These are phyloP conservation scores for Elaeagnus macrophylla DNA, from an alignment of 306 rosid genomes.

Conservation along the genomic window DNA sequence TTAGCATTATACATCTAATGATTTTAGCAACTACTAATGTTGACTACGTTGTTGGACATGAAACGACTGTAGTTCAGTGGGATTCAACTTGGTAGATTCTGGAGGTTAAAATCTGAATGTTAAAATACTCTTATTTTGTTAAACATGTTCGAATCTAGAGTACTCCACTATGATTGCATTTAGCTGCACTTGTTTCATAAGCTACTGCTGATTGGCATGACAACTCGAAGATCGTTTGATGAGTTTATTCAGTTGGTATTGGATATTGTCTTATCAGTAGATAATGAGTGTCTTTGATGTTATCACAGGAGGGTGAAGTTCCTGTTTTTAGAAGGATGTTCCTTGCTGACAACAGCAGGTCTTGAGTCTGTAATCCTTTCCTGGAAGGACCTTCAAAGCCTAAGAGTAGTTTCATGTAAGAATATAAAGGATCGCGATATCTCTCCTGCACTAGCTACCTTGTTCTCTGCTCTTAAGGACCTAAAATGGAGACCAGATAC, in stretches of 20 bases:
- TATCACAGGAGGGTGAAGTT: conserved; percentile 61
- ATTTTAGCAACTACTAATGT: no score
- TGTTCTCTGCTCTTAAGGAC: conserved; percentile 59
- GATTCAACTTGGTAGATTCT: background rate
- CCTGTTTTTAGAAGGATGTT: conserved; percentile 69
- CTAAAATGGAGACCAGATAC: conserved; percentile 79
- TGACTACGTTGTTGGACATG: no score
- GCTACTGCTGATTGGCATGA: background rate
- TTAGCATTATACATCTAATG: no score
- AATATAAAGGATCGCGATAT: conserved; percentile 58
- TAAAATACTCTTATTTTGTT: background rate
- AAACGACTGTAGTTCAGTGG: background rate
- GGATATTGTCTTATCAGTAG: background rate
- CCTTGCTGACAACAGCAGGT: conserved; percentile 66
- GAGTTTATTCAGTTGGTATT: background rate
- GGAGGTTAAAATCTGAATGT: background rate
- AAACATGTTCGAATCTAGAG: background rate
- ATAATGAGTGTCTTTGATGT: conserved; percentile 1
- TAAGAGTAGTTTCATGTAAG: conserved; percentile 69
- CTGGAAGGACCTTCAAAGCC: conserved; percentile 67
- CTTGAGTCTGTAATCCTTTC: conserved; percentile 55
- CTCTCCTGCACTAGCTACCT: conserved; percentile 51
- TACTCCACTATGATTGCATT: background rate
- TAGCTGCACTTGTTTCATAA: background rate
- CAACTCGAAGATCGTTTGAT: background rate